Base-by-base conservation (phyloP, 2,329 filamentous ascomycete genomes). In the Penicillium sp. region DNA sequence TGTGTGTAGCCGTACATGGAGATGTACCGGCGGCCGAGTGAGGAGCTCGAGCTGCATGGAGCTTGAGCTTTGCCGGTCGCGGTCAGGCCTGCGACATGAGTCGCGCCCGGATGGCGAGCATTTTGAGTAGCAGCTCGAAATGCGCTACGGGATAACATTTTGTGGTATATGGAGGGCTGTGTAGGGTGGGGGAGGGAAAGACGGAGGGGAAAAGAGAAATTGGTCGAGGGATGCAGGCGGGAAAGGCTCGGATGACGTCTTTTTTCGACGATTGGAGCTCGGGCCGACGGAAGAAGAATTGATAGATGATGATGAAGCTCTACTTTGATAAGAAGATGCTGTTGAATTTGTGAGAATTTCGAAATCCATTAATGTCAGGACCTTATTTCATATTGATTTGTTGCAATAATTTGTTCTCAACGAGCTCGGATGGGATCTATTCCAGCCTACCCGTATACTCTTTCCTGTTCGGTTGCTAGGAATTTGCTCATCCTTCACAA, bases 1-100 rank as follows among this genome's bases (percentile, higher is more conserved):
- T 83, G 81, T 6, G 77, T 81, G 66, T 83, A 82, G 52, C 81
- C 81, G 57, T 82, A 83, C 25, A 78, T 76, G 40, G 80, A 80
- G 52, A 82, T 76, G 60, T 70, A 72, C 57, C 80, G 73, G 59
- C 72, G 71, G 54, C 64, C 66, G 57, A 55, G 55, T 49, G 60
- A 53, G 52, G 57, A 59, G 38, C 60, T 62, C 43, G 53, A 59
- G 38, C 60, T 60, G 37, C 58, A 61, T 55, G 57, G 62, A 59
- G 60, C 57, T 63, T 59, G 22, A 45, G 38, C 52, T 42, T 43
- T 62, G 52, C 57, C 38, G 16, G 61, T n/a, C 40, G 57, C 51
- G 45, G 56, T 38, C 22, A 51, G 37, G 30, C 45, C 33, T 40
- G 52, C 52, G 60, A 60, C 57, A 46, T 62, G 61, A 43, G 62